Evolutionary conservation across 1,284 basidiomycete genomes (phyloP).

Genomic region (Xanthoconium separans): DNA sequence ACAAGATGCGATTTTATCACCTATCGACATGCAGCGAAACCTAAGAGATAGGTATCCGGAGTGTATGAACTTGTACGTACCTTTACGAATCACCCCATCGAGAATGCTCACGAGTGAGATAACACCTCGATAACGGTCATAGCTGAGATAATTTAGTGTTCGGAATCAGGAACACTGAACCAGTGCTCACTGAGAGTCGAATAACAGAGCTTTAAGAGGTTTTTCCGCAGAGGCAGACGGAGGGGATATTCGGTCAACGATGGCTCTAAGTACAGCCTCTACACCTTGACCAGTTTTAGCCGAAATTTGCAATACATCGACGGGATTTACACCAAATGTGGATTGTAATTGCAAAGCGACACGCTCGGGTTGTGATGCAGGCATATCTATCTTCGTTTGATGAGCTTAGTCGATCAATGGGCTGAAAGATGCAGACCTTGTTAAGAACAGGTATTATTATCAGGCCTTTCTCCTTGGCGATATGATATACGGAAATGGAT

Average conservation of each 20-base stretch:
- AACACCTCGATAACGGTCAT: constrained; percentile 95
- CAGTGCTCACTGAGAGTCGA: constrained; percentile 81
- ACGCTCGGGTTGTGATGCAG: constrained; percentile 78
- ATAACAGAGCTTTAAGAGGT: constrained; percentile 83
- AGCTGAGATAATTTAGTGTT: constrained; percentile 50
- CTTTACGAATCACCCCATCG: constrained; percentile 62
- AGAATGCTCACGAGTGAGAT: constrained; percentile 90
- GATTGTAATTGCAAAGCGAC: constrained; percentile 80
- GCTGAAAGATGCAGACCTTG: constrained; percentile 57
- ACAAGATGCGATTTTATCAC: constrained; percentile 86
- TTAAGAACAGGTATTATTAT: constrained; percentile 93
- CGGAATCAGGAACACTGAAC: background rate
- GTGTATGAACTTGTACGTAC: constrained; percentile 33
- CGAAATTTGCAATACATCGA: constrained; percentile 76
- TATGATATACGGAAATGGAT: constrained; percentile 92
- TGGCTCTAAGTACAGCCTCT: constrained; percentile 72
- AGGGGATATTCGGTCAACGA: constrained; percentile 81
- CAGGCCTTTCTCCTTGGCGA: constrained; percentile 80
- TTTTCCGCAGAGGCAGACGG: constrained; percentile 54
- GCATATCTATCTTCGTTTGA: constrained; percentile 74
- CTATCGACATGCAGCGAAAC: constrained; percentile 38
- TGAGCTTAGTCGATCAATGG: background rate
- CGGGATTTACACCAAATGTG: constrained; percentile 76
- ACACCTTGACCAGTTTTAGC: constrained; percentile 93
- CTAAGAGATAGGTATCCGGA: background rate